Percentiles rank a stretch among this genome's conserved stretches.
phyloP scores from a whole-genome alignment of 1,284 basidiomycete genomes.

The Ustilago lituana region DNA sequence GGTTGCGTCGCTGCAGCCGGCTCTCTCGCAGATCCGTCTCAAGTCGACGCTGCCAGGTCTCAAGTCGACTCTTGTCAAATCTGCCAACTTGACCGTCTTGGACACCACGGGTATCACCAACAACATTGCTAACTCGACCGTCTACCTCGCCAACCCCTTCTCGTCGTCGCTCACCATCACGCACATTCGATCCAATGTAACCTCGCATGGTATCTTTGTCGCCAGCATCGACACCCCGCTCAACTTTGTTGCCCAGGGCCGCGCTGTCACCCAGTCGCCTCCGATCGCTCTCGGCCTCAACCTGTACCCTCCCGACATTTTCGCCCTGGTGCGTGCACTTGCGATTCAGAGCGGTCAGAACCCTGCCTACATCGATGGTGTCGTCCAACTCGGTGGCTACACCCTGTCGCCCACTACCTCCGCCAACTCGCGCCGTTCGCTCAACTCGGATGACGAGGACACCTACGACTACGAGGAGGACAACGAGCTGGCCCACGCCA shows the following conservation, averaged over 20 bases:
- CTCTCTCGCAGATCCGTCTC: conserved; percentile 75
- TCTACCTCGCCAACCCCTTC: conserved; percentile 78
- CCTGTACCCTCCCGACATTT: conserved; percentile 77
- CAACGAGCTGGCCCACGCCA: conserved; percentile 51
- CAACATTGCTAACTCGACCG: conserved; percentile 76
- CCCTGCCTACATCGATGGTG: conserved; percentile 75
- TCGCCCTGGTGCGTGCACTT: conserved; percentile 76
- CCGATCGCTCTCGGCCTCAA: conserved; percentile 76
- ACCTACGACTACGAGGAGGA: conserved; percentile 50
- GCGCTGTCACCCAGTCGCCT: conserved; percentile 74
- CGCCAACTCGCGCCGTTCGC: conserved; percentile 44
- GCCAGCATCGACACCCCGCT: conserved; percentile 75
- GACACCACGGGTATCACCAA: conserved; percentile 75
- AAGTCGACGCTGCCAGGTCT: conserved; percentile 75
- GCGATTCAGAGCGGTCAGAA: conserved; percentile 76
- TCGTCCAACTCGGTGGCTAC: conserved; percentile 78
- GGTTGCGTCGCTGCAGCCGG: conserved; percentile 73
- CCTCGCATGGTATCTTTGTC: conserved; percentile 75
- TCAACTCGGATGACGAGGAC: conserved; percentile 18
- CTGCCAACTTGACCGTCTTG: conserved; percentile 74
- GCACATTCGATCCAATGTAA: conserved; percentile 75
- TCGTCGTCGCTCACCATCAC: conserved; percentile 74
- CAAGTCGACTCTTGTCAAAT: conserved; percentile 72
- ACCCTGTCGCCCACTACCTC: conserved; percentile 71
- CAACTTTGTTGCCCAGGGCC: conserved; percentile 73